phyloP scores from a whole-genome alignment of 768 basidiomycete genomes.

The Gautieria morchelliformis region DNA sequence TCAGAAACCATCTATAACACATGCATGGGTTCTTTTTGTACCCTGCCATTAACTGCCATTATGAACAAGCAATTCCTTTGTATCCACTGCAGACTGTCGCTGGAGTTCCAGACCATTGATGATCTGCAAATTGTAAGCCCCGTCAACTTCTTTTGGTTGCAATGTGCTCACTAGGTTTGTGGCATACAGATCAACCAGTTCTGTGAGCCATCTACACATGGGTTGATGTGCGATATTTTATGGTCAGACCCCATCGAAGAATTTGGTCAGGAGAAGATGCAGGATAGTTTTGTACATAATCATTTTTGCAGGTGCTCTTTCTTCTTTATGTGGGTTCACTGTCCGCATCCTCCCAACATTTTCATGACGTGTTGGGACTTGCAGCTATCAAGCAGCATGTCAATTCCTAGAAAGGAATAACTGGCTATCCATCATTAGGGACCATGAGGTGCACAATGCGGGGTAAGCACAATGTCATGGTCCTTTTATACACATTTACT shows the following conservation, averaged over 20 bases:
- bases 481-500: too few species aligned
- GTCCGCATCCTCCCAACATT: neutral
- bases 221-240: slow-evolving; percentile 98
- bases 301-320: slow-evolving; percentile 96
- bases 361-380: slow-evolving; percentile 9
- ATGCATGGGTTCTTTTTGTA: slow-evolving; percentile 97
- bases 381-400: too few species aligned
- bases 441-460: slow-evolving; percentile 98
- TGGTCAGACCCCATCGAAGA: slow-evolving; percentile 97
- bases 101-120: too few species aligned
- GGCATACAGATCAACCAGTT: too few species aligned
- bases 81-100: slow-evolving; percentile 94
- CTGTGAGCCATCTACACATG: slow-evolving; percentile 95
- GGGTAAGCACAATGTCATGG: slow-evolving; percentile 44
- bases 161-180: too few species aligned
- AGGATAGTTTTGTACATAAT: slow-evolving; percentile 88
- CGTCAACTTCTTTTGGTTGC: too few species aligned
- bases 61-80: too few species aligned
- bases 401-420: slow-evolving; percentile 97
- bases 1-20: slow-evolving; percentile 94
- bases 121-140: too few species aligned
- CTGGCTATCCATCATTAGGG: slow-evolving; percentile 89
- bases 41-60: too few species aligned
- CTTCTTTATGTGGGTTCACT: slow-evolving; percentile 47
- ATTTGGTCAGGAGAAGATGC: slow-evolving; percentile 88